Evolutionary conservation across 805 yeast genomes (phyloP).

Genomic region (Sugiyamaella valdiviana): DNA sequence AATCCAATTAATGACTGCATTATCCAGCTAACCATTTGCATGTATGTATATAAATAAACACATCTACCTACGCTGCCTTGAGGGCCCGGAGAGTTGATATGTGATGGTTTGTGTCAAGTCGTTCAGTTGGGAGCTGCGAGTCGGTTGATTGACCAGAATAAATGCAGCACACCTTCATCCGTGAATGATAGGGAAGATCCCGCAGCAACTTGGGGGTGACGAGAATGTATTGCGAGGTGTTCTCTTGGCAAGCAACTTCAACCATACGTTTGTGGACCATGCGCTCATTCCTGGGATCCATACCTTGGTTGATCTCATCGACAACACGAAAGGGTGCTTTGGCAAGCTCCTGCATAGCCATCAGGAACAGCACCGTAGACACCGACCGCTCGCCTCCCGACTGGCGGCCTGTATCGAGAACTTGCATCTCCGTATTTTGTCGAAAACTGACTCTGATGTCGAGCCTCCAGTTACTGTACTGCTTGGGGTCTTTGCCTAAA

Average conservation of each 20-base stretch:
- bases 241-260: conserved; percentile 63
- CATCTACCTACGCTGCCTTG: background rate
- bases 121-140: background rate
- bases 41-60: background rate
- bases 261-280: conserved; percentile 81
- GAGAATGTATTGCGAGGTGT: conserved; percentile 75
- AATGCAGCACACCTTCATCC: conserved; percentile 83
- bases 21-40: background rate
- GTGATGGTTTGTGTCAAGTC: background rate
- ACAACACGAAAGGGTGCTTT: conserved; percentile 90
- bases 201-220: conserved; percentile 89
- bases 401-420: conserved; percentile 79
- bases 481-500: conserved; percentile 43
- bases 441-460: conserved; percentile 83
- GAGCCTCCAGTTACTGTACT: conserved; percentile 71
- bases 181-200: conserved; percentile 65
- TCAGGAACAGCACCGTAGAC: conserved; percentile 82
- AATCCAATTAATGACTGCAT: background rate
- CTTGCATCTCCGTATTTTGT: conserved; percentile 61
- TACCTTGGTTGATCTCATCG: conserved; percentile 97
- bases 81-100: background rate
- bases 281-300: conserved; percentile 91
- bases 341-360: conserved; percentile 84
- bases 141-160: conserved; percentile 41
- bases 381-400: conserved; percentile 98